Percentiles rank a stretch among this genome's conserved stretches.
These are phyloP conservation scores for Neurospora sp. DNA, from an alignment of 495 filamentous ascomycete genomes.

Conservation along the genomic window DNA sequence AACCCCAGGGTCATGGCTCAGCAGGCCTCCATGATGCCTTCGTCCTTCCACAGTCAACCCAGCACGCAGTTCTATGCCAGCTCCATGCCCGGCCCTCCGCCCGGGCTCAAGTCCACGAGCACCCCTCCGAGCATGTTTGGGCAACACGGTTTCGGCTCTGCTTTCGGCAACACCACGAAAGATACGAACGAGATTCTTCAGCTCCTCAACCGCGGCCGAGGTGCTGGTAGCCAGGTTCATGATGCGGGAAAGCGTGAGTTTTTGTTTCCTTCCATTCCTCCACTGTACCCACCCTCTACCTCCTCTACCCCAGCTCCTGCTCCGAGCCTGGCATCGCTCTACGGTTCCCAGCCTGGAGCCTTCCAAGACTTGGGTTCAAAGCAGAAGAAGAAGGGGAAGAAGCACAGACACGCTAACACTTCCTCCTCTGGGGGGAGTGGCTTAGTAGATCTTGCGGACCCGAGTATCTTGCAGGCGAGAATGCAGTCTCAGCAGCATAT, in stretches of 20 bases:
- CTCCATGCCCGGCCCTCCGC: conserved; percentile 81
- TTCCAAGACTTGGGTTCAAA: conserved; percentile 81
- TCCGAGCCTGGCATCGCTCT: conserved; percentile 81
- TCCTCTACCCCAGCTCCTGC: conserved; percentile 82
- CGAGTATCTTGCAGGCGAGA: conserved; percentile 97
- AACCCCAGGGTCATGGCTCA: conserved; percentile 84
- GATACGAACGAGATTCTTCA: conserved; percentile 71
- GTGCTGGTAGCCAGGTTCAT: conserved; percentile 54
- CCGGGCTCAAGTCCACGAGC: conserved; percentile 86
- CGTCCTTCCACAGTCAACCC: conserved; percentile 49
- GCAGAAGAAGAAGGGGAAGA: conserved; percentile 99
- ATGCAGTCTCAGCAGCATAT: conserved; percentile 86
- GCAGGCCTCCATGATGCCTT: conserved; percentile 82
- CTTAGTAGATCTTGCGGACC: conserved; percentile 99
- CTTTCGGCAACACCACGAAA: conserved; percentile 47
- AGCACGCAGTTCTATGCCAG: conserved; percentile 53
- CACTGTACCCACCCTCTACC: conserved; percentile 63
- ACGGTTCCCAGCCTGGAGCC: conserved; percentile 72
- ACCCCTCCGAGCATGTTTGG: conserved; percentile 84
- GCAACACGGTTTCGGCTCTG: conserved; percentile 58
- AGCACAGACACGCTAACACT: conserved; percentile 99
- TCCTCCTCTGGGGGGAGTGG: conserved; percentile 95
- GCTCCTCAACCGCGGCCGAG: conserved; percentile 55
- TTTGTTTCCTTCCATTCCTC: conserved; percentile 60
- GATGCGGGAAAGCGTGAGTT: conserved; percentile 95